phyloP scores from a whole-genome alignment of 1,284 basidiomycete species.

The Austroboletus sp. region DNA sequence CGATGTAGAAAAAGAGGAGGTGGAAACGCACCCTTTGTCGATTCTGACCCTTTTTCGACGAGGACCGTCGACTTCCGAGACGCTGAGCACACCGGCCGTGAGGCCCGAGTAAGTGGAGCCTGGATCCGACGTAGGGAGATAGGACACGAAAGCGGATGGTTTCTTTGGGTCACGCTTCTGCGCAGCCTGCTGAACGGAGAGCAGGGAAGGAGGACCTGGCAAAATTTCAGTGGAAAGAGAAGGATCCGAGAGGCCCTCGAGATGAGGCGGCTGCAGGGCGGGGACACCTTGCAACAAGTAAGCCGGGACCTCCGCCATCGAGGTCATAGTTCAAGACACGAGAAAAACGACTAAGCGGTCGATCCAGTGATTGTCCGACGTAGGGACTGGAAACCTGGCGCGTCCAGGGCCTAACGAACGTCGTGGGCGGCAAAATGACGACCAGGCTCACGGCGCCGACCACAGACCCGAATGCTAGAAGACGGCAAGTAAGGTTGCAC shows the following conservation, averaged over 20 bases:
- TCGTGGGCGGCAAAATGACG: constrained; percentile 20
- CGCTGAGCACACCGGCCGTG: constrained; percentile 54
- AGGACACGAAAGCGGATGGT: constrained; percentile 56
- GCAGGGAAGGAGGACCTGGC: constrained; percentile 68
- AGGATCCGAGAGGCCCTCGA: constrained; percentile 60
- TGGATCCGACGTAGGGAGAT: constrained; percentile 72
- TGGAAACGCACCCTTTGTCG: constrained; percentile 60
- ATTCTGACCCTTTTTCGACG: constrained; percentile 64
- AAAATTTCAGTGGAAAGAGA: constrained; percentile 75
- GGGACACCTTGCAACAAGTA: constrained; percentile 63
- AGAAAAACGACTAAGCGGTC: constrained; percentile 21
- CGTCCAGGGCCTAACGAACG: constrained; percentile 15
- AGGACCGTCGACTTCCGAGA: constrained; percentile 54
- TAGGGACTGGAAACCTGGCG: constrained; percentile 14
- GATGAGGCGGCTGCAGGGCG: constrained; percentile 65
- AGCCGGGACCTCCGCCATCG: constrained; percentile 59
- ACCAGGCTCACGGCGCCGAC: constrained; percentile 19
- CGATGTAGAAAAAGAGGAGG: constrained; percentile 18
- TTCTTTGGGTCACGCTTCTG: constrained; percentile 72
- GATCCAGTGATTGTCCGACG: constrained; percentile 13
- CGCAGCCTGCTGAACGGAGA: constrained; percentile 56
- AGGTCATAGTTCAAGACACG: constrained; percentile 44
- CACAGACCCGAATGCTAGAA: constrained; percentile 14
- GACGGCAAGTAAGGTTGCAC: constrained; percentile 22
- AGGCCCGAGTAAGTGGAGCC: constrained; percentile 74